phyloP scores from a whole-genome alignment of 495 filamentous ascomycete genomes.

The Jackrogersella minutella region DNA sequence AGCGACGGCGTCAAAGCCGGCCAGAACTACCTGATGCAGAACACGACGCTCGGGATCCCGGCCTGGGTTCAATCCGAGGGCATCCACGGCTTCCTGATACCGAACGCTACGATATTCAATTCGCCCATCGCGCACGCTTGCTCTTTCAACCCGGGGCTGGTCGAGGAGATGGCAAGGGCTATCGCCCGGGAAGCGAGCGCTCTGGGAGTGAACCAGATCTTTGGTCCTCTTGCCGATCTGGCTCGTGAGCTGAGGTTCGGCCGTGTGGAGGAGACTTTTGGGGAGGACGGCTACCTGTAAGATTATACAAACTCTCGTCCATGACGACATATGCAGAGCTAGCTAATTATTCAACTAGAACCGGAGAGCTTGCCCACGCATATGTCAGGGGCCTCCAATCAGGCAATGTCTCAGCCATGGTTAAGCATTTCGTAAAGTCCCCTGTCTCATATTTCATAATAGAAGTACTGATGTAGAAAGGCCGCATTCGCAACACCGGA shows the following conservation, averaged over 20 bases:
- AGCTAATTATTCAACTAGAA: slow-evolving; percentile 14
- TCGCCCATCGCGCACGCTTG: slow-evolving; percentile 74
- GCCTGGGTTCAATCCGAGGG: slow-evolving; percentile 75
- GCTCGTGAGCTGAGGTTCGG: slow-evolving; percentile 73
- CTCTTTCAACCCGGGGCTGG: slow-evolving; percentile 66
- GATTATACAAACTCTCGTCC: slow-evolving; percentile 13
- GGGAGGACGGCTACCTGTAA: slow-evolving; percentile 69
- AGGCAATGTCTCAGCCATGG: slow-evolving; percentile 68
- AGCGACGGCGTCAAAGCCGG: slow-evolving; percentile 64
- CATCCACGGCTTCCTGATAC: slow-evolving; percentile 74
- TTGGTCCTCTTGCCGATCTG: slow-evolving; percentile 72
- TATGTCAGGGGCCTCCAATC: slow-evolving; percentile 70
- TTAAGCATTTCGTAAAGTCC: slow-evolving; percentile 68
- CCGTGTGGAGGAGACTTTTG: slow-evolving; percentile 73
- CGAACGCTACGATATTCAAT: slow-evolving; percentile 79
- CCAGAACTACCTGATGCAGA: slow-evolving; percentile 70
- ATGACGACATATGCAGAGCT: background rate
- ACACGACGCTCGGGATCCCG: slow-evolving; percentile 72
- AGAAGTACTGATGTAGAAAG: slow-evolving; percentile 14
- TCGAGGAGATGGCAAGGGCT: slow-evolving; percentile 67
- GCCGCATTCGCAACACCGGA: slow-evolving; percentile 70
- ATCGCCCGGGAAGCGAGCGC: slow-evolving; percentile 69
- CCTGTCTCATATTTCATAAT: background rate
- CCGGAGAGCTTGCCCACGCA: slow-evolving; percentile 63
- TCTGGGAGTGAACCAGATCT: slow-evolving; percentile 72